These are phyloP conservation scores for Didymella keratinophila DNA, from an alignment of 2,329 filamentous ascomycete genomes.

Conservation along the genomic window DNA sequence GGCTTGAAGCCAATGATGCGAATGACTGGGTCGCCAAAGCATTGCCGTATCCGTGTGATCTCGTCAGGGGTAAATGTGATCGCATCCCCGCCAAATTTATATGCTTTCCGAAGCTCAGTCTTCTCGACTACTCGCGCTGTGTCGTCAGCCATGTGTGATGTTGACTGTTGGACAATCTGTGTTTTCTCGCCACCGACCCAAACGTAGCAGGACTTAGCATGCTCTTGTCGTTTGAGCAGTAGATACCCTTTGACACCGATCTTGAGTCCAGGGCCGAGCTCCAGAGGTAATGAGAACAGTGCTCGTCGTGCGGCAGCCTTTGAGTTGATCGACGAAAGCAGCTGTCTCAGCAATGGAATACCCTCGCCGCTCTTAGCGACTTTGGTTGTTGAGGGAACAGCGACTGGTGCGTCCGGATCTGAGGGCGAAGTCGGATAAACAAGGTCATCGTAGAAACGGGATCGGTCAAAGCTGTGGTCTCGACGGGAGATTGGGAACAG, in stretches of 20 bases:
- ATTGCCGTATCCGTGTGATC: conserved; percentile 73
- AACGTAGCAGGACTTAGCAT: conserved; percentile 83
- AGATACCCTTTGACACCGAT: conserved; percentile 96
- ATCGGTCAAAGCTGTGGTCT: conserved; percentile 76
- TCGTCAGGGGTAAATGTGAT: conserved; percentile 88
- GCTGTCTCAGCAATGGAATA: conserved; percentile 77
- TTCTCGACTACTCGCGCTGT: conserved; percentile 80
- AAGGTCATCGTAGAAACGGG: conserved; percentile 95
- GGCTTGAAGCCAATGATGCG: conserved; percentile 95
- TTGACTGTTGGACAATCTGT: conserved; percentile 79
- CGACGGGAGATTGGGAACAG: conserved; percentile 84
- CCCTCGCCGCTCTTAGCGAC: conserved; percentile 76
- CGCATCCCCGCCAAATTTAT: conserved; percentile 93
- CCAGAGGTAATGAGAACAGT: conserved; percentile 85
- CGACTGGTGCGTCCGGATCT: conserved; percentile 71
- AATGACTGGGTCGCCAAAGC: conserved; percentile 81
- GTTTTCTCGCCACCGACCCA: conserved; percentile 86
- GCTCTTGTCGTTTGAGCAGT: conserved; percentile 81
- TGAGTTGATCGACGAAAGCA: conserved; percentile 88
- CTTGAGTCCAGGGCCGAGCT: conserved; percentile 81
- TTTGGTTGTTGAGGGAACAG: conserved; percentile 63
- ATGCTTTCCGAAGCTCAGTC: conserved; percentile 84
- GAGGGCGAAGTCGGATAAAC: conserved; percentile 76
- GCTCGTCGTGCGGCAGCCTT: conserved; percentile 86
- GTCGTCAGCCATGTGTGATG: conserved; percentile 78